Evolutionary conservation across 2,329 filamentous ascomycete species (phyloP).

Genomic region (Hortaea sp.): DNA sequence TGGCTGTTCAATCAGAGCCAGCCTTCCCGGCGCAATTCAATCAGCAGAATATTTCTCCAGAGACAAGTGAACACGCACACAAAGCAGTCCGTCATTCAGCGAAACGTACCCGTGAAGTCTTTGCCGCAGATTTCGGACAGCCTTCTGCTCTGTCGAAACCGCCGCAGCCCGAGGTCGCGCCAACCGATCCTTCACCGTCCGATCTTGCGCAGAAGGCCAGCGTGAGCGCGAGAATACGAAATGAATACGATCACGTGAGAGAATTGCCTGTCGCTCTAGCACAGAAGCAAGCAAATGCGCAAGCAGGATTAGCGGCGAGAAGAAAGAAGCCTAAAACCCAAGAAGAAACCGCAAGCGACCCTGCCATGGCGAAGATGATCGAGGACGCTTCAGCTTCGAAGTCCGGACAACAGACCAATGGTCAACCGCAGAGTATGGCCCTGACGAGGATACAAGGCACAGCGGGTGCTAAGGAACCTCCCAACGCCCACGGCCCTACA

Average conservation of each 20-base stretch:
- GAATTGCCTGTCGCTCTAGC: constrained; percentile 69
- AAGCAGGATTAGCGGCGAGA: constrained; percentile 46
- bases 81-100: constrained; percentile 35
- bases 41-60: constrained; percentile 9
- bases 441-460: constrained; percentile 43
- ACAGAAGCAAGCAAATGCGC: constrained; percentile 62
- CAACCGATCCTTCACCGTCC: constrained; percentile 34
- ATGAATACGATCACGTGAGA: constrained; percentile 69
- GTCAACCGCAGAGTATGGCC: constrained; percentile 44
- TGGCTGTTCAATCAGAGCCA: constrained; percentile 1
- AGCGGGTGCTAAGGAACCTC: constrained; percentile 32
- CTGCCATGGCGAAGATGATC: constrained; percentile 57
- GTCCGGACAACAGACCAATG: constrained; percentile 30
- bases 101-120: constrained; percentile 46
- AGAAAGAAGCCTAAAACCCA: constrained; percentile 53
- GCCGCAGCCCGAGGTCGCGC: constrained; percentile 32
- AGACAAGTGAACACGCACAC: constrained; percentile 13
- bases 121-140: constrained; percentile 42
- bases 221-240: constrained; percentile 50
- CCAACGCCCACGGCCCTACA: constrained; percentile 48
- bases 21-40: neutral
- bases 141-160: constrained; percentile 31
- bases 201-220: constrained; percentile 36
- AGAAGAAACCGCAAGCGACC: constrained; percentile 40
- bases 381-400: constrained; percentile 48